phyloP scores from a whole-genome alignment of 495 filamentous ascomycete genomes.

The Lasiosphaeria miniovina region DNA sequence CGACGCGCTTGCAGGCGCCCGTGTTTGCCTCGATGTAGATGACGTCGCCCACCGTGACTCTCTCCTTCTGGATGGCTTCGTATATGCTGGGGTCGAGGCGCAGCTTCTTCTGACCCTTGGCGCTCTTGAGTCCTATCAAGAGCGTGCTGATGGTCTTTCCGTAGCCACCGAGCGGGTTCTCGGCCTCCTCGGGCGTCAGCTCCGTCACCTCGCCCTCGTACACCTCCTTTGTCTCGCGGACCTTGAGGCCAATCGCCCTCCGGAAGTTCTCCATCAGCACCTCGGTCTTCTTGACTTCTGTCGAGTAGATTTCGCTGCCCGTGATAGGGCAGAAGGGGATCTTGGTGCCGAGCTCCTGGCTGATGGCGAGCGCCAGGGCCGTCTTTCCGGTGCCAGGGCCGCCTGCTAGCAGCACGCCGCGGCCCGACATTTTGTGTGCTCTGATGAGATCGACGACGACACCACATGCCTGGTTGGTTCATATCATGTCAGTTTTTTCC shows the following conservation, averaged over 20 bases:
- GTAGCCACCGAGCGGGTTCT: conserved; percentile 94
- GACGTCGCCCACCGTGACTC: conserved; percentile 92
- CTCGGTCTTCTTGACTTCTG: conserved; percentile 98
- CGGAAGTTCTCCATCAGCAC: conserved; percentile 98
- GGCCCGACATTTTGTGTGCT: conserved; percentile 93
- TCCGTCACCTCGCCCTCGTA: conserved; percentile 97
- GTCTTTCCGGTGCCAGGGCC: conserved; percentile 95
- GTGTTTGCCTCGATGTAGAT: conserved; percentile 99
- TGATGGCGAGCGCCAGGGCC: conserved; percentile 88
- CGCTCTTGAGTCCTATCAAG: conserved; percentile 84
- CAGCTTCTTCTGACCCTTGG: conserved; percentile 93
- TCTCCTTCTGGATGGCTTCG: conserved; percentile 97
- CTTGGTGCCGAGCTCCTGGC: conserved; percentile 92
- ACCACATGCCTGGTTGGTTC: conserved; percentile 65
- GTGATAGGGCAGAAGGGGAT: conserved; percentile 97
- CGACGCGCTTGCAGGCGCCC: conserved; percentile 93
- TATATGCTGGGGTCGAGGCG: conserved; percentile 96
- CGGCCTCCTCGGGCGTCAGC: conserved; percentile 92
- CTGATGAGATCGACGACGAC: conserved; percentile 92
- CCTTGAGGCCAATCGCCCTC: conserved; percentile 89
- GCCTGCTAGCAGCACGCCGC: conserved; percentile 88
- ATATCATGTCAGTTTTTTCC: background rate
- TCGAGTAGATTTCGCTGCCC: conserved; percentile 93
- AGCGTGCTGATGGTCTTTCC: conserved; percentile 91
- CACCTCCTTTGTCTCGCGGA: conserved; percentile 97